A percentile compares a stretch with the other conserved stretches of the same genome.
Conservation (phyloP, 768 basidiomycete genomes). For the Boletellus ananas region DNA sequence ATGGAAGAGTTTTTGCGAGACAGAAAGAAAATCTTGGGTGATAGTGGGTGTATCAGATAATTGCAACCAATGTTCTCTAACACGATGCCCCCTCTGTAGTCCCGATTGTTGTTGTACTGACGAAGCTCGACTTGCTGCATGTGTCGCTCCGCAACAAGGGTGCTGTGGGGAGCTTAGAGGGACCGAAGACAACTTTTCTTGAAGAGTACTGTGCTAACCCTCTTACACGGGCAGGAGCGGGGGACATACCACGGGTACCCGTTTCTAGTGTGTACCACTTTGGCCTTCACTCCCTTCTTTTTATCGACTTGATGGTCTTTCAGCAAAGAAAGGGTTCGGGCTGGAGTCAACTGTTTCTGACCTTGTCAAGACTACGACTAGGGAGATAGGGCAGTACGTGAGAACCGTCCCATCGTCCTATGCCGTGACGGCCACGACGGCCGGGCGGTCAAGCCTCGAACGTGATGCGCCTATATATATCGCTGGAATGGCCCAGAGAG, state of each 20-base stretch:
- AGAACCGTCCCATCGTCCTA: neutral
- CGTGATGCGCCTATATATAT: neutral
- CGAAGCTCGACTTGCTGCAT: neutral
- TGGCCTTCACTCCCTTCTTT: too few relatives aligned
- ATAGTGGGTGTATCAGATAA: neutral
- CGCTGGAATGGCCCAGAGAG: neutral
- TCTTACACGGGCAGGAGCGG: neutral
- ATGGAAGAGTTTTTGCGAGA: neutral
- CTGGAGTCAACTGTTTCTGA: neutral
- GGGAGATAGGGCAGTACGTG: neutral
- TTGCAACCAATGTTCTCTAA: neutral
- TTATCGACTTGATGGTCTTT: neutral
- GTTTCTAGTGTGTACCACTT: neutral
- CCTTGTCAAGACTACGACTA: neutral
- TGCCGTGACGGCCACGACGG: neutral
- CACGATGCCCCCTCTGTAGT: neutral
- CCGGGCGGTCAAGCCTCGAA: neutral
- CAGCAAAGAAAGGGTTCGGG: neutral
- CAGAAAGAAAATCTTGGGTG: neutral
- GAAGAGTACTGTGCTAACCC: neutral
- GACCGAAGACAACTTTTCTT: neutral
- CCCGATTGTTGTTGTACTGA: conserved; percentile 1
- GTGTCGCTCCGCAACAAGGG: neutral
- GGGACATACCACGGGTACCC: neutral
- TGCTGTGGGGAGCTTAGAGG: neutral